These are phyloP conservation scores for Usnea hakonensis DNA, from an alignment of 495 filamentous ascomycete species.

Conservation along the genomic window DNA sequence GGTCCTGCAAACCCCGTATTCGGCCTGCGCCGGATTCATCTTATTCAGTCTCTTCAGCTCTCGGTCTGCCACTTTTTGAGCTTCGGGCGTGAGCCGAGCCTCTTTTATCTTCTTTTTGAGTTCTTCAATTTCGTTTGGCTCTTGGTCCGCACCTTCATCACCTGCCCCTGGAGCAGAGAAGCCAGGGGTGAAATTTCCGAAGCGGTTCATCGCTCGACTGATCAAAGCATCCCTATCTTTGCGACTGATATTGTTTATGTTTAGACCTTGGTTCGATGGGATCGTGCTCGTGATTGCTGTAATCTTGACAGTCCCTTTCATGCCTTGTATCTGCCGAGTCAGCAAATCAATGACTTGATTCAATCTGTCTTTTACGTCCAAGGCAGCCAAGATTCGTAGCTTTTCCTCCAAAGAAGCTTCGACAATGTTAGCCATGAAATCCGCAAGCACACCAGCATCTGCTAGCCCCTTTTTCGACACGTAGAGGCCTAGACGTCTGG, in stretches of 20 bases:
- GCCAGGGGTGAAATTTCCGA: slow-evolving; percentile 44
- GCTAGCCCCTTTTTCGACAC: slow-evolving; percentile 66
- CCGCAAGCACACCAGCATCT: slow-evolving; percentile 82
- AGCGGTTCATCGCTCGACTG: slow-evolving; percentile 40
- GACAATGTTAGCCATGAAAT: slow-evolving; percentile 90
- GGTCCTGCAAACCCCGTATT: slow-evolving; percentile 88
- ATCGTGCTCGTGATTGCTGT: slow-evolving; percentile 58
- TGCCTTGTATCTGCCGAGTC: slow-evolving; percentile 64
- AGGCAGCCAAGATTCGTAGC: slow-evolving; percentile 67
- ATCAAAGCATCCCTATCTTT: slow-evolving; percentile 47
- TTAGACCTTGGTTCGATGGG: slow-evolving; percentile 42
- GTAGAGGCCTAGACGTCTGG: slow-evolving; percentile 74
- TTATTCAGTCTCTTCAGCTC: slow-evolving; percentile 84
- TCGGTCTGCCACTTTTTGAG: slow-evolving; percentile 77
- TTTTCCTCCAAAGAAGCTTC: slow-evolving; percentile 83
- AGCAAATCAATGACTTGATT: slow-evolving; percentile 73
- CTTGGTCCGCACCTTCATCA: slow-evolving; percentile 57
- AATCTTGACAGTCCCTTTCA: slow-evolving; percentile 76
- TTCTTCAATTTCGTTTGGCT: slow-evolving; percentile 82
- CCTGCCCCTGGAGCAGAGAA: slow-evolving; percentile 37
- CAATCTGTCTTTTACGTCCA: slow-evolving; percentile 70
- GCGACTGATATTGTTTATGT: slow-evolving; percentile 46
- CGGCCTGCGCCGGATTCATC: slow-evolving; percentile 91
- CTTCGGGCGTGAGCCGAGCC: slow-evolving; percentile 66
- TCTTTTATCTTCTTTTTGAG: slow-evolving; percentile 78